Evolutionary conservation across 2,329 filamentous ascomycete species (phyloP).

Genomic region (Sporothrix curviconia): DNA sequence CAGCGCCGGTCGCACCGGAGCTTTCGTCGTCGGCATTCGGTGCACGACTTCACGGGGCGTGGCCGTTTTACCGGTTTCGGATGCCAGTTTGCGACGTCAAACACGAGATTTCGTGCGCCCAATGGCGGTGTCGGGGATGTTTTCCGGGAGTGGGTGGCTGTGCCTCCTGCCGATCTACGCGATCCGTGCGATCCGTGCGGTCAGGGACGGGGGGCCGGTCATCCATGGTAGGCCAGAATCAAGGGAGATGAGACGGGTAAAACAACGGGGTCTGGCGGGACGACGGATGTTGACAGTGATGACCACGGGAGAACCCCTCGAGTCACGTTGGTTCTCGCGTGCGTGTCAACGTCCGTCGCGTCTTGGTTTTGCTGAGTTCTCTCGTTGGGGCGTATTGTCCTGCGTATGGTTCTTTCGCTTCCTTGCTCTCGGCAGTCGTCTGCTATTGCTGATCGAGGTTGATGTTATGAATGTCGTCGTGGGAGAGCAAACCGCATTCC

Average conservation of each 20-base stretch:
- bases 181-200: neutral
- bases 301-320: too few species aligned
- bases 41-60: slow-evolving; percentile 50
- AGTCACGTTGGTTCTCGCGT: too few species aligned
- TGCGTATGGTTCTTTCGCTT: too few species aligned
- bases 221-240: too few species aligned
- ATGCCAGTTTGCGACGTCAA: slow-evolving; percentile 20
- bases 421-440: neutral
- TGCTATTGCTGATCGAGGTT: neutral
- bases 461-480: neutral
- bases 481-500: neutral
- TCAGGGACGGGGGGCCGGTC: neutral
- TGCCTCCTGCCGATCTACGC: too few species aligned
- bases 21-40: slow-evolving; percentile 52
- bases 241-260: too few species aligned
- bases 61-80: slow-evolving; percentile 42
- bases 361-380: too few species aligned
- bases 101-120: slow-evolving; percentile 16
- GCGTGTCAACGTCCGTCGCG: too few species aligned
- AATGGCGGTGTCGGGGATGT: slow-evolving; percentile 3
- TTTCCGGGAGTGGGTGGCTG: neutral
- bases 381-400: too few species aligned
- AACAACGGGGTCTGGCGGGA: too few species aligned
- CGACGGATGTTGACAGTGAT: too few species aligned
- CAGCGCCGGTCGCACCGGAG: slow-evolving; percentile 49